Conservation (phyloP, 106 monocot genomes). For the Allium fistulosum region DNA sequence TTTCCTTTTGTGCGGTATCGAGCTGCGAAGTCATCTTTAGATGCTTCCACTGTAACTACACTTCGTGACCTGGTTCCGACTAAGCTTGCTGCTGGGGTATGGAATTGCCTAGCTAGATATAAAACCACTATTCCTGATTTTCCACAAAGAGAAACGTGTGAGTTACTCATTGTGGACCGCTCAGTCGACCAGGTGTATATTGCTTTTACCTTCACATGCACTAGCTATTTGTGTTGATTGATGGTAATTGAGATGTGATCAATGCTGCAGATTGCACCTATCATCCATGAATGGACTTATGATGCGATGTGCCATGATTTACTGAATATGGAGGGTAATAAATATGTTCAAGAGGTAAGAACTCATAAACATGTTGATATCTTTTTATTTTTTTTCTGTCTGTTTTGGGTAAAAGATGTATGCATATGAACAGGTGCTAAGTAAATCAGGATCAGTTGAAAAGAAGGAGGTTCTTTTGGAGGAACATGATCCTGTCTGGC, state of each 20-base stretch:
- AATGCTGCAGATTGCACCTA: conserved; percentile 68
- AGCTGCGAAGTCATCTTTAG: conserved; percentile 77
- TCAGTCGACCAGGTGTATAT: conserved; percentile 79
- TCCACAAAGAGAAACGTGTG: conserved; percentile 89
- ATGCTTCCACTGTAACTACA: conserved; percentile 75
- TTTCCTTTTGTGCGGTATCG: conserved; percentile 95
- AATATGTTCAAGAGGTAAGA: conserved; percentile 83
- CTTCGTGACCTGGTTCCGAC: conserved; percentile 86
- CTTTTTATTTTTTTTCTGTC: not conserved
- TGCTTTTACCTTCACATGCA: too few relatives aligned
- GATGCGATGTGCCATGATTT: conserved; percentile 99
- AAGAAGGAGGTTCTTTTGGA: conserved; percentile 98
- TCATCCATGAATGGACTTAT: conserved; percentile 99
- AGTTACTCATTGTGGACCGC: conserved; percentile 87
- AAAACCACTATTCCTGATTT: conserved; percentile 68
- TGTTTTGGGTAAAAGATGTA: conserved; percentile 1
- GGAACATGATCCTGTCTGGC: conserved; percentile 98
- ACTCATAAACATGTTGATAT: conserved; percentile 6
- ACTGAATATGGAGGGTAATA: conserved; percentile 92
- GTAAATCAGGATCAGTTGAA: conserved; percentile 71
- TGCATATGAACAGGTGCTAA: conserved; percentile 41
- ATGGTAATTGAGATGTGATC: not conserved
- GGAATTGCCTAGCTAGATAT: conserved; percentile 69
- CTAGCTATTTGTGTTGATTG: too few relatives aligned
- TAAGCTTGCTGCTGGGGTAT: conserved; percentile 91